phyloP scores from a whole-genome alignment of 2,329 filamentous ascomycete genomes.

The Colletotrichum neosansevieriae region DNA sequence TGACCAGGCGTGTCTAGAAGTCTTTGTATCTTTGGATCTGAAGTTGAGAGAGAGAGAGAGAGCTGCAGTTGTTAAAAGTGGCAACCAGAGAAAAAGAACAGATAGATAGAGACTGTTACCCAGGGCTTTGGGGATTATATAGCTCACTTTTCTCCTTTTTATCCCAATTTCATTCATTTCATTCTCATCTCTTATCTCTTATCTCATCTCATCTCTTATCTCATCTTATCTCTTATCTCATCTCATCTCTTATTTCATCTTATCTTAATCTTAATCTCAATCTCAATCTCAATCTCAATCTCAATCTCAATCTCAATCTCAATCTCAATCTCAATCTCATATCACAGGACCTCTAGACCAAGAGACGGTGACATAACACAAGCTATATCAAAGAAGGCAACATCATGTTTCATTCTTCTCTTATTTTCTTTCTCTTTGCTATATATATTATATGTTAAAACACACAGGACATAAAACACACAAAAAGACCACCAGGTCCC shows the following conservation, averaged over 20 bases:
- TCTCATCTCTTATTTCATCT: no score
- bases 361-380: background rate
- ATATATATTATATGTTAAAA: no score
- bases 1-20: background rate
- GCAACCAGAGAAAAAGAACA: background rate
- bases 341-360: background rate
- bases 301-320: background rate
- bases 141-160: no score
- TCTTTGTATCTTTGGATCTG: background rate
- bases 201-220: no score
- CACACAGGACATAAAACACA: background rate
- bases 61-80: background rate
- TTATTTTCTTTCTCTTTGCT: no score
- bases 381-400: background rate
- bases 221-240: background rate
- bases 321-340: no score
- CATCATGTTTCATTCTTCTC: background rate
- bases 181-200: background rate
- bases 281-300: no score
- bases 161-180: no score
- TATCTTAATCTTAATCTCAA: no score
- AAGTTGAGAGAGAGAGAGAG: background rate
- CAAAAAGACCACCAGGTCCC: background rate
- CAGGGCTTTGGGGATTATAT: no score
- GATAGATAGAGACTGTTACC: no score